Evolutionary conservation across 805 yeast genomes (phyloP).

Genomic region (Schizosaccharomyces osmophilus): DNA sequence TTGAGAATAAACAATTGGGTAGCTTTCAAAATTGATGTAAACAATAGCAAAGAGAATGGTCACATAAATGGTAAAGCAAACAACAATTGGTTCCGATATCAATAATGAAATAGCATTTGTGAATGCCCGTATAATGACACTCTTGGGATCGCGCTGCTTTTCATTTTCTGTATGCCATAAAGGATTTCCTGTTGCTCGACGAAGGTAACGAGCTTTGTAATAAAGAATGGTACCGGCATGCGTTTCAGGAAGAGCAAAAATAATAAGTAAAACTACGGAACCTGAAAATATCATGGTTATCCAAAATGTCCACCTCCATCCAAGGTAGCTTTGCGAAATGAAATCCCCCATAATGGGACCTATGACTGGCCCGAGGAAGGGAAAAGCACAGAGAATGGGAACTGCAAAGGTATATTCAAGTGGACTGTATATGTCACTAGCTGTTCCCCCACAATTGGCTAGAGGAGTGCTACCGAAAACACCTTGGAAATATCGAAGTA

Average conservation of each 20-base stretch:
- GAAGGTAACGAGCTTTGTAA: conserved; percentile 36
- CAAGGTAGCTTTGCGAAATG: conserved; percentile 41
- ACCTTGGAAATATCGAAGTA: conserved; percentile 69
- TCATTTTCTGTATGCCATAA: conserved; percentile 82
- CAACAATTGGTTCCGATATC: conserved; percentile 67
- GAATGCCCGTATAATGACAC: conserved; percentile 42
- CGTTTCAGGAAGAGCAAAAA: conserved; percentile 40
- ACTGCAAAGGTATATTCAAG: conserved; percentile 69
- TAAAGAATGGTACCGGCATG: conserved; percentile 59
- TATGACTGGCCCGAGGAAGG: conserved; percentile 76
- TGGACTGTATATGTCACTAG: conserved; percentile 68
- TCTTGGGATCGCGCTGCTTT: conserved; percentile 42
- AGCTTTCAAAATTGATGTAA: conserved; percentile 85
- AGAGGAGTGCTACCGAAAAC: conserved; percentile 65
- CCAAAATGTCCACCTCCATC: conserved; percentile 45
- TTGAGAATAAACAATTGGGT: conserved; percentile 64
- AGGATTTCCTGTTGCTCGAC: conserved; percentile 65
- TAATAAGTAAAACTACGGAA: conserved; percentile 56
- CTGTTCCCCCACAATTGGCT: conserved; percentile 70
- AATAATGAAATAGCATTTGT: conserved; percentile 50
- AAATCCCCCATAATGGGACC: conserved; percentile 80
- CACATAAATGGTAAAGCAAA: conserved; percentile 60
- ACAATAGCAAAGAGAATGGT: conserved; percentile 73
- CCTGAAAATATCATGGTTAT: conserved; percentile 65
- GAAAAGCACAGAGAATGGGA: conserved; percentile 76